Conservation (phyloP, 177 flowering plant genomes). For the Vitis hybrid region DNA sequence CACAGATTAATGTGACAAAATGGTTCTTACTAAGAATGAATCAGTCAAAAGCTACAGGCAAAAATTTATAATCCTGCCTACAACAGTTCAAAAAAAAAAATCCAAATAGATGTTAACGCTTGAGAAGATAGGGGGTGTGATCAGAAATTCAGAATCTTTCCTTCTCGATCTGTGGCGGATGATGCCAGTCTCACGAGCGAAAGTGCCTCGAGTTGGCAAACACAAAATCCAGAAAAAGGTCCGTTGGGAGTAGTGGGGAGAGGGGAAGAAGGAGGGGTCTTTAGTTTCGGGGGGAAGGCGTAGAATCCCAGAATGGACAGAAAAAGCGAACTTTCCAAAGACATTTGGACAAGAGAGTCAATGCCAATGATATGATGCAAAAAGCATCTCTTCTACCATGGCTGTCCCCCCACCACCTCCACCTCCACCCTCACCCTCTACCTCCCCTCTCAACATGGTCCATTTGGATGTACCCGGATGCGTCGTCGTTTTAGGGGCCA, state of each 20-base stretch:
- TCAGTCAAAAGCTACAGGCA: too few relatives aligned
- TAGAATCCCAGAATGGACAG: constrained; percentile 33
- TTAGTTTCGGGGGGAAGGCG: constrained; percentile 10
- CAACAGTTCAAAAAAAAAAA: too few relatives aligned
- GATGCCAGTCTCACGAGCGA: neutral
- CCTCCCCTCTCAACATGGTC: too few relatives aligned
- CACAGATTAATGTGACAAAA: too few relatives aligned
- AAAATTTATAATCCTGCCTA: too few relatives aligned
- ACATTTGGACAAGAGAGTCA: constrained; percentile 67
- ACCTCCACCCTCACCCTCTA: constrained; percentile 4
- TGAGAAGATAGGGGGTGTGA: neutral
- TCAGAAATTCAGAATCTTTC: neutral
- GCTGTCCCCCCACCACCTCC: constrained; percentile 14
- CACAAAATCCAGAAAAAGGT: neutral
- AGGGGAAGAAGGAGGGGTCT: neutral
- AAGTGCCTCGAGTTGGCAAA: constrained; percentile 12
- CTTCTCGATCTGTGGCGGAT: neutral
- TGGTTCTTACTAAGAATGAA: too few relatives aligned
- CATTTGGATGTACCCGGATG: too few relatives aligned
- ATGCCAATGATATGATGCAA: constrained; percentile 64
- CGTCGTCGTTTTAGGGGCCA: too few relatives aligned
- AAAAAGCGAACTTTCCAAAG: constrained; percentile 68
- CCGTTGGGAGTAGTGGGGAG: constrained; percentile 2
- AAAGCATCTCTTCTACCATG: constrained; percentile 32
- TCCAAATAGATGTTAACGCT: too few relatives aligned